Conservation (phyloP, 345 rosid species). For the Limnanthes douglasii region DNA sequence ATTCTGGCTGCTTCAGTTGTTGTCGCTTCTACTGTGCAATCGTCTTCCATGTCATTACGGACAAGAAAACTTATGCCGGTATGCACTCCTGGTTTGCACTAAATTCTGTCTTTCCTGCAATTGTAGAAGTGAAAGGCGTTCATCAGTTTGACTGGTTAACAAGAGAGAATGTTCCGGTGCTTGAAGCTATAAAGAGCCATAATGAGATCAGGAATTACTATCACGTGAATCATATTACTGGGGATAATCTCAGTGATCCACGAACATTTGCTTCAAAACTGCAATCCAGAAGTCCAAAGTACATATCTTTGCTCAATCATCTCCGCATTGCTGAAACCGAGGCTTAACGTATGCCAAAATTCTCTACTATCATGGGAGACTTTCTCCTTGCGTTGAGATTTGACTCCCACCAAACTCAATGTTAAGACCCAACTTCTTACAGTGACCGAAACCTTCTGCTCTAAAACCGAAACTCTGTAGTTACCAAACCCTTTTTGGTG, state of each 20-base stretch:
- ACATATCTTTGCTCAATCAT: slow-evolving; percentile 97
- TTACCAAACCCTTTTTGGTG: too few species aligned
- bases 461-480: too few species aligned
- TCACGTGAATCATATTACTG: slow-evolving; percentile 91
- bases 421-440: too few species aligned
- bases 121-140: slow-evolving; percentile 86
- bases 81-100: slow-evolving; percentile 99
- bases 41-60: slow-evolving; percentile 93
- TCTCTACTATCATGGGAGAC: too few species aligned
- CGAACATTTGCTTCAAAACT: slow-evolving; percentile 86
- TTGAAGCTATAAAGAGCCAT: slow-evolving; percentile 93
- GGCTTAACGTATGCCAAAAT: too few species aligned
- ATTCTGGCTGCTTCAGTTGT: slow-evolving; percentile 99
- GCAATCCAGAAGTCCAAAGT: slow-evolving; percentile 98
- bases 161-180: slow-evolving; percentile 96
- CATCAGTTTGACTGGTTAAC: slow-evolving; percentile 99
- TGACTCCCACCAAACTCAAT: too few species aligned
- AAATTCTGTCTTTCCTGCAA: slow-evolving; percentile 75
- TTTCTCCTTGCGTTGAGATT: too few species aligned
- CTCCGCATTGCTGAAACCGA: too few species aligned
- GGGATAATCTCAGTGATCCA: slow-evolving; percentile 76
- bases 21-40: slow-evolving; percentile 73
- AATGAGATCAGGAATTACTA: slow-evolving; percentile 74
- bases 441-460: too few species aligned
- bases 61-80: slow-evolving; percentile 96